Evolutionary conservation across 2,329 filamentous ascomycete species (phyloP), one percentile per base, ranked within the genome.

Genomic region (Herpotrichia juniperi): DNA sequence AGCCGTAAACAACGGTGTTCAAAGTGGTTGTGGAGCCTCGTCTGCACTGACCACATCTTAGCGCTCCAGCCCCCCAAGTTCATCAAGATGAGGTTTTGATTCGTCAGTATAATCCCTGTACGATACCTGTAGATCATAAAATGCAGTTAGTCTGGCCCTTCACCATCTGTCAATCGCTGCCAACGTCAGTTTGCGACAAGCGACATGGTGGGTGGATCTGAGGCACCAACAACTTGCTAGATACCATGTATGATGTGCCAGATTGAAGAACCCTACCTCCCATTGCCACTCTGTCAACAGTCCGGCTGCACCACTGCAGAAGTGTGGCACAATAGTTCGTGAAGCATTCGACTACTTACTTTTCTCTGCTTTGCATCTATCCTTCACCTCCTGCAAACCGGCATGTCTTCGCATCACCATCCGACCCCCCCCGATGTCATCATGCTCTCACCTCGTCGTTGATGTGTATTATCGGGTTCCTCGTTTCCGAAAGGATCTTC

Each of bases 101-200:
- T 35, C 4, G 43, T n/a, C 28, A 7, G 25, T 17, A 17, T 35
- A 19, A 21, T 14, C n/a, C 40, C 37, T n/a, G n/a, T n/a, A n/a
- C n/a, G n/a, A n/a, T n/a, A n/a, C n/a, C 44, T 28, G 28, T 17
- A 5, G 34, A 37, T 37, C 4, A 5, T 19, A 37, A 17, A 32
- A 45, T 45, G 8, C 43, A 16, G 30, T 31, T 50, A 44, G 34
- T 19, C 40, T 45, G 21, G 28, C 25, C 40, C 28, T 28, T 42
- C 47, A 44, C 49, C 25, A 35, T 54, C 49, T 57, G 57, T 61
- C 57, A n/a, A 61, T 57, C 39, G 44, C 48, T 57, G 50, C 57
- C 48, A 50, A 31, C 42, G 47, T 53, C 51, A 49, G 55, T 31
- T n/a, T 59, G 53, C 59, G 52, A 66, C 58, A 53, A 59, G 50